These are phyloP conservation scores for Fraxinus floribunda DNA, from an alignment of 305 asterid species.

Conservation along the genomic window DNA sequence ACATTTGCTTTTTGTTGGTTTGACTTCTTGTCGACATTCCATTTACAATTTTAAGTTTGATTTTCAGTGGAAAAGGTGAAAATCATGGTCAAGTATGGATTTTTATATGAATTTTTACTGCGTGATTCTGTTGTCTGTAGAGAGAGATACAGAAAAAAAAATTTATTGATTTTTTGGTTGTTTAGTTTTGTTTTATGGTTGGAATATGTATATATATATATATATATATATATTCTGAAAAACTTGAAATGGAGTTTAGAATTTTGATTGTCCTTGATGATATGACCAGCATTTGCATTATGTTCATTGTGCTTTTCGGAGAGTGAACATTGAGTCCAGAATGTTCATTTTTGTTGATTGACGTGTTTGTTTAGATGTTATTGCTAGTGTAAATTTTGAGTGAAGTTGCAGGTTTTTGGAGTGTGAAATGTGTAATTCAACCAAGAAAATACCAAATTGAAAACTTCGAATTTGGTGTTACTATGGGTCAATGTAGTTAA, in stretches of 20 bases:
- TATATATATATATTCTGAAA: background rate
- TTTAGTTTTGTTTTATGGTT: conserved; percentile 13
- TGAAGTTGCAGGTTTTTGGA: conserved; percentile 1
- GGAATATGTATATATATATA: background rate
- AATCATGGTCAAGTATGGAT: conserved; percentile 10
- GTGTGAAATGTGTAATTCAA: conserved; percentile 2
- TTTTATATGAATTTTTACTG: background rate
- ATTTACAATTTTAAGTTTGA: background rate
- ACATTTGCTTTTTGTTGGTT: conserved; percentile 7
- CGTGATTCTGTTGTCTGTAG: conserved; percentile 7
- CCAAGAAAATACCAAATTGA: background rate
- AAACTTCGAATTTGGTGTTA: background rate
- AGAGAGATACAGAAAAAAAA: background rate
- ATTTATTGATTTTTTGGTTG: background rate
- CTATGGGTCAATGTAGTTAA: background rate
- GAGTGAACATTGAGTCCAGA: conserved; percentile 15
- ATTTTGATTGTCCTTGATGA: background rate
- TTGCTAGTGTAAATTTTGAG: background rate
- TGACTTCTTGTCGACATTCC: background rate
- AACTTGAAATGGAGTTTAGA: background rate
- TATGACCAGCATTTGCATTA: background rate
- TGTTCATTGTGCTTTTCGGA: background rate
- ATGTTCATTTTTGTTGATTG: conserved; percentile 6
- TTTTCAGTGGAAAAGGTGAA: conserved; percentile 2
- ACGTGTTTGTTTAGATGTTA: conserved; percentile 2